A percentile compares a stretch with the other conserved stretches of the same genome.
phyloP scores from a whole-genome alignment of 768 basidiomycete genomes.

The Mycena rebaudengoi region DNA sequence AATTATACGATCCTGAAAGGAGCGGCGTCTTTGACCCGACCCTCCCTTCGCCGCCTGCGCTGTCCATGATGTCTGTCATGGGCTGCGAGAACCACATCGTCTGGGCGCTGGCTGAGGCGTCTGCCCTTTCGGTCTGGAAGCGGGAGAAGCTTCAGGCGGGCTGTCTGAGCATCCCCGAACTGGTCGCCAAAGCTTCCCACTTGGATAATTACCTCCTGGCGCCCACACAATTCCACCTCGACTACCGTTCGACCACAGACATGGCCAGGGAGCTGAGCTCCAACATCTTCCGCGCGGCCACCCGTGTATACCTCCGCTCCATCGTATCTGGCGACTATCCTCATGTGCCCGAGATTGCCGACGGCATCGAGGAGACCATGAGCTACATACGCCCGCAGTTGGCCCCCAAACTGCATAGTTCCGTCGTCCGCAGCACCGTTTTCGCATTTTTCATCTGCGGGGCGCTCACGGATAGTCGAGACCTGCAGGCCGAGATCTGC shows the following conservation, averaged over 20 bases:
- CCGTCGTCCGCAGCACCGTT: constrained; percentile 80
- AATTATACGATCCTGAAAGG: constrained; percentile 59
- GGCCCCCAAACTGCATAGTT: constrained; percentile 33
- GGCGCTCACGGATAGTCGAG: constrained; percentile 63
- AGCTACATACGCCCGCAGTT: constrained; percentile 51
- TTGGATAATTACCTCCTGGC: constrained; percentile 21
- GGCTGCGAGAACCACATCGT: constrained; percentile 85
- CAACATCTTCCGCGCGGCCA: constrained; percentile 77
- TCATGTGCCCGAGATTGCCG: constrained; percentile 66
- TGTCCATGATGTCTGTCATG: constrained; percentile 86
- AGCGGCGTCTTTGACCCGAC: constrained; percentile 48
- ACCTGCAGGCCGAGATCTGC: constrained; percentile 52
- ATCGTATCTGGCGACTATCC: constrained; percentile 82
- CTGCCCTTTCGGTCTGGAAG: constrained; percentile 75
- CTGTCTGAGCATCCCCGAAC: constrained; percentile 64
- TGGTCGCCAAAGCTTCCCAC: constrained; percentile 49
- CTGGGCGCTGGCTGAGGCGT: constrained; percentile 81
- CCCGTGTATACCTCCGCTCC: constrained; percentile 77
- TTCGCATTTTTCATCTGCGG: constrained; percentile 81
- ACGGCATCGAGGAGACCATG: constrained; percentile 63
- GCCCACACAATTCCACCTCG: background rate
- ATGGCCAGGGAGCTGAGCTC: constrained; percentile 56
- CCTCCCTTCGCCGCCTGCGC: constrained; percentile 39
- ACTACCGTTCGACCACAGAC: constrained; percentile 25
- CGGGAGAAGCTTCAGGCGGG: constrained; percentile 46